Percentiles rank a stretch among this genome's conserved stretches.
Conservation (phyloP, 192 early-diverging fungal genomes). For the Podila clonocystis region DNA sequence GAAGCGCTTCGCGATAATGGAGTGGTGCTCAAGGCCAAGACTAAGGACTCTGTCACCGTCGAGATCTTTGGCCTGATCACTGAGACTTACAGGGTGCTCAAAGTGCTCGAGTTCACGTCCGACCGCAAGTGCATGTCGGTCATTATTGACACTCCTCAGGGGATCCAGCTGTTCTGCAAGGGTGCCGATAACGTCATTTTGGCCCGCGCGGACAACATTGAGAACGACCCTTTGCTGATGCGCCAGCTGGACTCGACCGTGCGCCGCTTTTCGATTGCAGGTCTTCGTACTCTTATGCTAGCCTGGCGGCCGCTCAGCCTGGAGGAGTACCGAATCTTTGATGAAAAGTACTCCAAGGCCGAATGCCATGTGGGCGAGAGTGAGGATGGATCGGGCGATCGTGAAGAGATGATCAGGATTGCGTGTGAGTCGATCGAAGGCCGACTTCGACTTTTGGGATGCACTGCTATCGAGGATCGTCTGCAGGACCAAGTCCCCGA, state of each 20-base stretch:
- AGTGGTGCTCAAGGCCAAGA: slow-evolving; percentile 61
- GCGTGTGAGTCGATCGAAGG: slow-evolving; percentile 94
- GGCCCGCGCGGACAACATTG: slow-evolving; percentile 69
- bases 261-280: slow-evolving; percentile 84
- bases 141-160: slow-evolving; percentile 84
- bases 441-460: slow-evolving; percentile 86
- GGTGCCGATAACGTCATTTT: slow-evolving; percentile 97
- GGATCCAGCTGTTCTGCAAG: slow-evolving; percentile 91
- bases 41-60: slow-evolving; percentile 59
- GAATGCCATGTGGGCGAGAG: slow-evolving; percentile 44
- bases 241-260: slow-evolving; percentile 71
- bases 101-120: slow-evolving; percentile 96
- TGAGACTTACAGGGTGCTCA: slow-evolving; percentile 83
- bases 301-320: slow-evolving; percentile 85
- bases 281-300: slow-evolving; percentile 91
- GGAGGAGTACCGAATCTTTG: slow-evolving; percentile 87
- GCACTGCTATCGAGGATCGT: slow-evolving; percentile 97
- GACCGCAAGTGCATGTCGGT: slow-evolving; percentile 96
- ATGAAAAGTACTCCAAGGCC: slow-evolving; percentile 78
- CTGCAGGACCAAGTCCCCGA: slow-evolving; percentile 97
- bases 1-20: slow-evolving; percentile 60
- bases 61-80: slow-evolving; percentile 67
- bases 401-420: slow-evolving; percentile 80
- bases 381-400: slow-evolving; percentile 59
- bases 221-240: slow-evolving; percentile 68